phyloP scores from a whole-genome alignment of 306 rosid species.

The Fragaria vesca region DNA sequence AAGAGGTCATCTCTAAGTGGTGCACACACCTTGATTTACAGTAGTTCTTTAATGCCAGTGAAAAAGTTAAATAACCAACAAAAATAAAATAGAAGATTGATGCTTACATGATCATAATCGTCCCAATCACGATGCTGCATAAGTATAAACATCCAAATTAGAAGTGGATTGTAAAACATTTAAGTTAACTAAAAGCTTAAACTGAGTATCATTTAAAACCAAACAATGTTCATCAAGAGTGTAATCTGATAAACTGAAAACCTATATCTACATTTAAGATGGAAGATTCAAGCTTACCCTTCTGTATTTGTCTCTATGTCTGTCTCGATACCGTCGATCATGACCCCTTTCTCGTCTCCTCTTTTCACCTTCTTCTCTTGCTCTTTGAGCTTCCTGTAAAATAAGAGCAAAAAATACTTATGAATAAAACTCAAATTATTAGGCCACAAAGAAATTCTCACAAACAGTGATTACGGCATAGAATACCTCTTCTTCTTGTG shows the following conservation, averaged over 20 bases:
- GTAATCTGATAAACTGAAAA: not conserved
- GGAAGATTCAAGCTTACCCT: slow-evolving; percentile 43
- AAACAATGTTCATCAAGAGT: not conserved
- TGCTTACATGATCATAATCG: slow-evolving; percentile 63
- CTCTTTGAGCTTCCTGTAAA: slow-evolving; percentile 91
- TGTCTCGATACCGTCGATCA: slow-evolving; percentile 67
- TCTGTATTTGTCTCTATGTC: slow-evolving; percentile 67
- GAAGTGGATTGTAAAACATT: not conserved
- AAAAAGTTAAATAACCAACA: not conserved
- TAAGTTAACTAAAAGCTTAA: not conserved
- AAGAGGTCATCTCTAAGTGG: not conserved
- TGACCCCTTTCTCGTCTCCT: slow-evolving; percentile 76
- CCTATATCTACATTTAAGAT: not conserved
- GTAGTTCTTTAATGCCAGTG: not conserved
- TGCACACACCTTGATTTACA: not conserved
- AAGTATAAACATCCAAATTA: slow-evolving; percentile 17
- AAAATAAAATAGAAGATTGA: not conserved
- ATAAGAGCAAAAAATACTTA: slow-evolving; percentile 21
- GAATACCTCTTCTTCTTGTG: slow-evolving; percentile 80
- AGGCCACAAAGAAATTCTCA: slow-evolving; percentile 5
- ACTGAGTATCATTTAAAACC: not conserved
- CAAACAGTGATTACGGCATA: slow-evolving; percentile 8
- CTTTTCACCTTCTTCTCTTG: slow-evolving; percentile 95
- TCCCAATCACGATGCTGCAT: slow-evolving; percentile 62
- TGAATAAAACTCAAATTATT: slow-evolving; percentile 7